A percentile compares a stretch with the other conserved stretches of the same genome.
These are phyloP conservation scores for Pythium coloratum DNA, from an alignment of 352 stramenopile species.

Conservation along the genomic window DNA sequence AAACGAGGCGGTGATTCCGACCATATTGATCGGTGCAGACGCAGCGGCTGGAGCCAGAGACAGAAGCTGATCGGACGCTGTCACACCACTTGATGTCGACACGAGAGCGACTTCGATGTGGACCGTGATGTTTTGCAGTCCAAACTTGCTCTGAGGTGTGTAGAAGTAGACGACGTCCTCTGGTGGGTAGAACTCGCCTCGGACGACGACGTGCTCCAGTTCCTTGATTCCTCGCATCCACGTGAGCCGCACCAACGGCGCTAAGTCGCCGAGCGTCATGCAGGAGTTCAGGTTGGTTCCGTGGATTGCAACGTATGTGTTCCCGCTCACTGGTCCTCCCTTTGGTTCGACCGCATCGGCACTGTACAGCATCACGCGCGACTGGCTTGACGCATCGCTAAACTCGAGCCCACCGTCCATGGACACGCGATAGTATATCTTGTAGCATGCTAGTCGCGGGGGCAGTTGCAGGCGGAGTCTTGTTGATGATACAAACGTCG, in stretches of 20 bases:
- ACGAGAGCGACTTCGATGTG: slow-evolving; percentile 46
- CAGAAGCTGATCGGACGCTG: background rate
- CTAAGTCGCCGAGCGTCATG: slow-evolving; percentile 28
- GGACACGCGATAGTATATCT: slow-evolving; percentile 63
- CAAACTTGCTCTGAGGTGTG: slow-evolving; percentile 74
- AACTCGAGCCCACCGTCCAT: slow-evolving; percentile 53
- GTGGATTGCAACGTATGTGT: slow-evolving; percentile 65
- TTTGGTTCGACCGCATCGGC: slow-evolving; percentile 47
- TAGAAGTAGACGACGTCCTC: slow-evolving; percentile 79
- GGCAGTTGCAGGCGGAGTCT: slow-evolving; percentile 45
- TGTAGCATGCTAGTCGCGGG: slow-evolving; percentile 53
- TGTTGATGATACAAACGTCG: slow-evolving; percentile 37
- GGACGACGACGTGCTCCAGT: slow-evolving; percentile 57
- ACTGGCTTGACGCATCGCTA: slow-evolving; percentile 33
- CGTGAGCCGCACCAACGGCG: slow-evolving; percentile 44
- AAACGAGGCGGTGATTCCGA: slow-evolving; percentile 30
- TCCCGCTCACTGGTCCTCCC: slow-evolving; percentile 63
- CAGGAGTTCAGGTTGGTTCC: slow-evolving; percentile 65
- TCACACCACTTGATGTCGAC: background rate
- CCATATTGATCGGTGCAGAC: background rate
- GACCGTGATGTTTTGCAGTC: slow-evolving; percentile 63
- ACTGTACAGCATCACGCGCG: slow-evolving; percentile 58
- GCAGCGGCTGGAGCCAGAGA: background rate
- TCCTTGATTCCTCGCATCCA: slow-evolving; percentile 62
- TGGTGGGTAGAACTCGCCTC: slow-evolving; percentile 54